Evolutionary conservation across 2,329 filamentous ascomycete species (phyloP).

Genomic region (Xylariaceae sp.): DNA sequence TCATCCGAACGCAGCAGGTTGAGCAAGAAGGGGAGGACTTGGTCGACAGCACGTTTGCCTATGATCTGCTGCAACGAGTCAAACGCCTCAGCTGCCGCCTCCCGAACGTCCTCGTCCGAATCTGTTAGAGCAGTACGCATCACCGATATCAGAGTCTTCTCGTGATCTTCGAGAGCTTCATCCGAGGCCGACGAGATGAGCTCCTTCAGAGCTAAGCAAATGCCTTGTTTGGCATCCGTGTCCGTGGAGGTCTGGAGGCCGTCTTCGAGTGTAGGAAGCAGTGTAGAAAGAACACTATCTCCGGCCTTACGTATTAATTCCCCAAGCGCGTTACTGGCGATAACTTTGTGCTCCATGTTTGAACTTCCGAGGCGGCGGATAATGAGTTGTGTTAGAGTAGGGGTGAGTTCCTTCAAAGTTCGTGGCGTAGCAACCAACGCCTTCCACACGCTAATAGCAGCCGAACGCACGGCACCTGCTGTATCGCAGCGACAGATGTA

Average conservation of each 20-base stretch:
- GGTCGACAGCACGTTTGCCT: constrained; percentile 91
- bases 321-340: constrained; percentile 93
- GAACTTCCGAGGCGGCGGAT: constrained; percentile 91
- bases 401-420: constrained; percentile 91
- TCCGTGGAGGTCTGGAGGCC: constrained; percentile 85
- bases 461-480: constrained; percentile 81
- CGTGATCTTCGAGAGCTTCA: constrained; percentile 88
- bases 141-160: constrained; percentile 91
- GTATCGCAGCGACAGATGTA: constrained; percentile 99
- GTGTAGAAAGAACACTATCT: constrained; percentile 81
- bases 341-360: constrained; percentile 98
- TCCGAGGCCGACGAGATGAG: constrained; percentile 84
- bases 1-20: constrained; percentile 82
- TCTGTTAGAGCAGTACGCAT: constrained; percentile 91
- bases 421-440: constrained; percentile 87
- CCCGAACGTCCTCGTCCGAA: constrained; percentile 81
- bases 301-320: constrained; percentile 97
- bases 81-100: constrained; percentile 95
- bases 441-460: constrained; percentile 94
- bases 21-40: constrained; percentile 89
- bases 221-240: constrained; percentile 91
- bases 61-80: constrained; percentile 90
- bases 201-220: constrained; percentile 92
- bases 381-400: constrained; percentile 89
- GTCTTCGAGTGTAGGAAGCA: constrained; percentile 89